Evolutionary conservation across 129 eudicot species (phyloP), one percentile per base, ranked within the genome.

Genomic region (Helianthus annuus): DNA sequence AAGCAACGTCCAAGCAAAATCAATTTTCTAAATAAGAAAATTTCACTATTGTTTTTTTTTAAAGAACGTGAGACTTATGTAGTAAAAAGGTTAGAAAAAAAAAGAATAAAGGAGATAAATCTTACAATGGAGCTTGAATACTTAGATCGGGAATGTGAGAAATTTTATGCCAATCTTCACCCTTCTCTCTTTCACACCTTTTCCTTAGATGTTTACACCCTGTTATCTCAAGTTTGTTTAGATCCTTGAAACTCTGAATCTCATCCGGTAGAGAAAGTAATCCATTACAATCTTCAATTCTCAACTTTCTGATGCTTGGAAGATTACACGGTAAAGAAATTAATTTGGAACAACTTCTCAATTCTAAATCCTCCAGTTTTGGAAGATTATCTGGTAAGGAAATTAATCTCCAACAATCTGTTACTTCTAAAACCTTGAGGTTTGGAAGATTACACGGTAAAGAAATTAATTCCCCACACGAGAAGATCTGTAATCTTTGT

Each of bases 91-190:
- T 39, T 39, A 39, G 44, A 3, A 39, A 39, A 6, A 39, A 39
- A 1, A 19, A 19, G 44, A 39, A 39, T 0, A 6, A 39, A 39
- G 7, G 44, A 39, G 44, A 39, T 39, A 4, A 5, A 39, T 39
- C 6, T 39, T 39, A 39, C 44, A 4, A 4, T 6, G 6, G 44
- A 39, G 7, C 44, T 2, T 2, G 7, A 39, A 39, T 39, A 39
- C 44, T 39, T 4, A 39, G 6, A 39, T 39, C 2, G 2, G 34
- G 10, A 70, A 69, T 16, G 64, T 70, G 75, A 19, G 75, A 70
- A 39, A 70, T 70, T 56, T 17, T 39, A 19, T 54, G 54, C 75
- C 66, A 70, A 39, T 70, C 75, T 29, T 36, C 54, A 22, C 75
- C 75, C 8, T 10, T 70, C 14, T 70, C 38, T 22, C 56, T 70